Evolutionary conservation across 768 basidiomycete species (phyloP).

Genomic region (Suillus paluster): DNA sequence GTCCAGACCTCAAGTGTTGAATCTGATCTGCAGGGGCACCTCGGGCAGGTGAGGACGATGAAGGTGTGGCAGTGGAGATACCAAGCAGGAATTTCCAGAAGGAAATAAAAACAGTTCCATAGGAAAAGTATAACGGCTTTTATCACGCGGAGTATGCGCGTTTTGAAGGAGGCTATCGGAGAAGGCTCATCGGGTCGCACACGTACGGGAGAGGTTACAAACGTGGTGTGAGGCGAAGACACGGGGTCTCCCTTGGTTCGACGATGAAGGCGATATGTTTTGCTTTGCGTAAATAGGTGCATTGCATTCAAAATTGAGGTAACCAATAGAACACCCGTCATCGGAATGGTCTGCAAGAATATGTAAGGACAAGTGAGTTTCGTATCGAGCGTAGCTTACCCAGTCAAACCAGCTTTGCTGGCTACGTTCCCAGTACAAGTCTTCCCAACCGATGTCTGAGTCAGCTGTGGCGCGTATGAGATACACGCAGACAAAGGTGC

Average conservation of each 20-base stretch:
- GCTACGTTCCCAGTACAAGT: constrained; percentile 70
- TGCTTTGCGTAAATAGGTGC: constrained; percentile 72
- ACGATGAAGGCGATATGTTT: constrained; percentile 69
- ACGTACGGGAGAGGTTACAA: constrained; percentile 53
- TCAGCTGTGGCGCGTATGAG: constrained; percentile 61
- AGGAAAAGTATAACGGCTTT: constrained; percentile 38
- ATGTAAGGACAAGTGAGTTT: constrained; percentile 11
- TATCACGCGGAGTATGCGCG: constrained; percentile 41
- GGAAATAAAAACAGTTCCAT: constrained; percentile 57
- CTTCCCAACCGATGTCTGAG: constrained; percentile 78
- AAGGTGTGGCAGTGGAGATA: constrained; percentile 50
- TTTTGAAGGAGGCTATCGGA: constrained; percentile 47
- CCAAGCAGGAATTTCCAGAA: constrained; percentile 73
- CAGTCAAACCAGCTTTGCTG: constrained; percentile 78
- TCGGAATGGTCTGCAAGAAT: constrained; percentile 60
- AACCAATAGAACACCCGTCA: constrained; percentile 58
- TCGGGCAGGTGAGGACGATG: constrained; percentile 35
- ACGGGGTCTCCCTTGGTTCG: constrained; percentile 59
- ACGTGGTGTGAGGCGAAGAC: constrained; percentile 69
- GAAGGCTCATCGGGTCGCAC: constrained; percentile 38
- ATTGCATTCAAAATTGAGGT: constrained; percentile 62
- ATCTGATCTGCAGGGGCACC: constrained; percentile 53
- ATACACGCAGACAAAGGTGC: constrained; percentile 67
- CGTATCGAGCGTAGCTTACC: constrained; percentile 47
- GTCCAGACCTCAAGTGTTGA: constrained; percentile 81